Conservation (phyloP, 352 stramenopile genomes). For the Globisporangium middletonii region DNA sequence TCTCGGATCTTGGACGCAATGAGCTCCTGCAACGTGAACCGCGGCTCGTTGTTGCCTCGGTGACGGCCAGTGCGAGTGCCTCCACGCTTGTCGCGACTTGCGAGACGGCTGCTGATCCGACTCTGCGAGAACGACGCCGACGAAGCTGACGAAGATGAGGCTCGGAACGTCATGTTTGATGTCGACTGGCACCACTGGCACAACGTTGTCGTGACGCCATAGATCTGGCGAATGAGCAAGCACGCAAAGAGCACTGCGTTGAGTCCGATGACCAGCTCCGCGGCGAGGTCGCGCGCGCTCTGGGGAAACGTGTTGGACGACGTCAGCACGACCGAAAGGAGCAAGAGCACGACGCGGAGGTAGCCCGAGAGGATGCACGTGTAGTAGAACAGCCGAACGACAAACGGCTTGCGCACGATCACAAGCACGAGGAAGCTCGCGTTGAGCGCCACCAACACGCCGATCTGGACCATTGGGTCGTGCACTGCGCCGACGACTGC, state of each 20-base stretch:
- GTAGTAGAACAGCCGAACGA: slow-evolving; percentile 37
- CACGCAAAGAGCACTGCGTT: slow-evolving; percentile 38
- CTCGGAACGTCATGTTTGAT: neutral
- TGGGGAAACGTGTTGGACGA: slow-evolving; percentile 30
- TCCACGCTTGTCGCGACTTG: neutral
- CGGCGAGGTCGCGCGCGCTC: slow-evolving; percentile 31
- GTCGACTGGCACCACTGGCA: slow-evolving; percentile 11
- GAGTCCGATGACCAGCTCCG: slow-evolving; percentile 33
- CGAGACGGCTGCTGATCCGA: no score
- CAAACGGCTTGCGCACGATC: slow-evolving; percentile 33
- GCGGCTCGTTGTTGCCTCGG: neutral
- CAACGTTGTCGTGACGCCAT: slow-evolving; percentile 17
- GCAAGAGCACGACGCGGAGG: slow-evolving; percentile 34
- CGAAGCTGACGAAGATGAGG: neutral
- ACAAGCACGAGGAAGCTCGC: slow-evolving; percentile 27
- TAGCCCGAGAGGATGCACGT: slow-evolving; percentile 29
- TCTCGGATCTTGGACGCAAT: slow-evolving; percentile 16
- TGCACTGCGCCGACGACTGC: slow-evolving; percentile 28
- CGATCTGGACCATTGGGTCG: slow-evolving; percentile 34
- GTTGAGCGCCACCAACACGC: slow-evolving; percentile 34
- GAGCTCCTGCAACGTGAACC: slow-evolving; percentile 11
- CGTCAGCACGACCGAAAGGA: slow-evolving; percentile 35
- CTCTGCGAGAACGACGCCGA: neutral
- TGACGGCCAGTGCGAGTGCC: neutral
- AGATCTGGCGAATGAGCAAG: slow-evolving; percentile 34